Percentiles rank a stretch among this genome's conserved stretches.
Conservation (phyloP, 2,329 filamentous ascomycete genomes). For the Fusarium domesticum region DNA sequence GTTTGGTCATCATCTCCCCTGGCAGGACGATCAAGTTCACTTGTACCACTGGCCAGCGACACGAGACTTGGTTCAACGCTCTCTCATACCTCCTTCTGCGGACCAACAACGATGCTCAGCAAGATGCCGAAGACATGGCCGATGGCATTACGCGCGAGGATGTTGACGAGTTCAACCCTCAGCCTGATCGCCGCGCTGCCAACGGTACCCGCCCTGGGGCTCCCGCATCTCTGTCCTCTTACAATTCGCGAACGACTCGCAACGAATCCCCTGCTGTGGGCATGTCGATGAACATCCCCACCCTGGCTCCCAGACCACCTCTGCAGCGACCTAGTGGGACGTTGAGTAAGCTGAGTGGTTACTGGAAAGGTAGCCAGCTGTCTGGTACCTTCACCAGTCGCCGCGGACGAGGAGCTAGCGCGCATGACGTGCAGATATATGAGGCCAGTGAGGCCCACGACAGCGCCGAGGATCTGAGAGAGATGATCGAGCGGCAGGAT, state of each 20-base stretch:
- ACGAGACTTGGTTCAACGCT: slow-evolving; percentile 98
- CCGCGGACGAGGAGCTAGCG: slow-evolving; percentile 49
- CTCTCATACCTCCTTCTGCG: slow-evolving; percentile 87
- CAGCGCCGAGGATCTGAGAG: slow-evolving; percentile 77
- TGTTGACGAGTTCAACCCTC: slow-evolving; percentile 79
- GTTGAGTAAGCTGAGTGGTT: slow-evolving; percentile 58
- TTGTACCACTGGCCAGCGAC: slow-evolving; percentile 85
- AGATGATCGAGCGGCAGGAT: slow-evolving; percentile 76
- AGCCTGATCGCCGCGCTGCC: slow-evolving; percentile 38
- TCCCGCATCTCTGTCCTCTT: slow-evolving; percentile 71
- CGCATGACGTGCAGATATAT: slow-evolving; percentile 50
- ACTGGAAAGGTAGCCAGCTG: slow-evolving; percentile 50
- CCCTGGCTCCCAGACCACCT: slow-evolving; percentile 50
- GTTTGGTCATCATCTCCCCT: slow-evolving; percentile 83
- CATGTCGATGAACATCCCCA: slow-evolving; percentile 52
- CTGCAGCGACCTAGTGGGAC: slow-evolving; percentile 44
- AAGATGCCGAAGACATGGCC: slow-evolving; percentile 58
- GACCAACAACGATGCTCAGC: slow-evolving; percentile 62
- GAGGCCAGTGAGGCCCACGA: slow-evolving; percentile 65
- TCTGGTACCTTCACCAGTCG: slow-evolving; percentile 53
- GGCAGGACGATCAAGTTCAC: slow-evolving; percentile 91
- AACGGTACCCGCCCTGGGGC: slow-evolving; percentile 48
- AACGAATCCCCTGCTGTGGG: slow-evolving; percentile 59
- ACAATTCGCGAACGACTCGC: slow-evolving; percentile 70
- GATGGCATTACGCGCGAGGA: slow-evolving; percentile 60